Conservation (phyloP, 2,329 filamentous ascomycete genomes). For the Aureobasidium sp. region DNA sequence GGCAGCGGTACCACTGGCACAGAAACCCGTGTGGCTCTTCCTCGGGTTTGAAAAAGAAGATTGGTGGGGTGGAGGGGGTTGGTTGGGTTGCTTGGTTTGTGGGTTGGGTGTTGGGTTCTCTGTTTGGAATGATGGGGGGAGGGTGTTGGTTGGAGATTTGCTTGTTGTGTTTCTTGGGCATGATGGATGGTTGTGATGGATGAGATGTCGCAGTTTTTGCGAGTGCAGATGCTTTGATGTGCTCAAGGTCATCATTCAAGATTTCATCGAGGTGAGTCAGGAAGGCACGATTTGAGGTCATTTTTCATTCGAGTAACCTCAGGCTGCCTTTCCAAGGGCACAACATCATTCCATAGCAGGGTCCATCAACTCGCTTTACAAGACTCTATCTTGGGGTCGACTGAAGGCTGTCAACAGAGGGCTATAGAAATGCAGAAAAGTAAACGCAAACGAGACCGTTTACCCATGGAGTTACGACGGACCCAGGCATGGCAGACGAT, state of each 20-base stretch:
- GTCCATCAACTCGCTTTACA: background rate
- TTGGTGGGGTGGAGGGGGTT: background rate
- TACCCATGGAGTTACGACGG: background rate
- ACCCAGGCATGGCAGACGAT: too few species aligned
- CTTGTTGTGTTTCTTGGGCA: background rate
- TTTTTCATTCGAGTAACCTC: background rate
- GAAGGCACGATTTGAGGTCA: background rate
- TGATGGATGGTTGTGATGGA: background rate
- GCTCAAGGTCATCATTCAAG: too few species aligned
- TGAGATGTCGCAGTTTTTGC: background rate
- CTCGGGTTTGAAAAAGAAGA: constrained; percentile 37
- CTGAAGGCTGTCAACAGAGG: too few species aligned
- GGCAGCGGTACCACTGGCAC: constrained; percentile 51
- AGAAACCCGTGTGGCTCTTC: constrained; percentile 48
- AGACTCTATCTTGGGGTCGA: too few species aligned
- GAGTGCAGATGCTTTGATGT: background rate
- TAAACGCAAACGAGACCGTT: background rate
- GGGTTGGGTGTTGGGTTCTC: background rate
- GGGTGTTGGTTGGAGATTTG: background rate
- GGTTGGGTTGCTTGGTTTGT: background rate
- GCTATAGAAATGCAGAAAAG: background rate
- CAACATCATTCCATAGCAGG: background rate
- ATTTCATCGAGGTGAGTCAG: background rate
- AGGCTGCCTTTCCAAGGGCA: background rate
- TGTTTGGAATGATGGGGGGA: background rate